Conservation (phyloP, 2,329 filamentous ascomycete species). For the Trichoderma oligosporum region DNA sequence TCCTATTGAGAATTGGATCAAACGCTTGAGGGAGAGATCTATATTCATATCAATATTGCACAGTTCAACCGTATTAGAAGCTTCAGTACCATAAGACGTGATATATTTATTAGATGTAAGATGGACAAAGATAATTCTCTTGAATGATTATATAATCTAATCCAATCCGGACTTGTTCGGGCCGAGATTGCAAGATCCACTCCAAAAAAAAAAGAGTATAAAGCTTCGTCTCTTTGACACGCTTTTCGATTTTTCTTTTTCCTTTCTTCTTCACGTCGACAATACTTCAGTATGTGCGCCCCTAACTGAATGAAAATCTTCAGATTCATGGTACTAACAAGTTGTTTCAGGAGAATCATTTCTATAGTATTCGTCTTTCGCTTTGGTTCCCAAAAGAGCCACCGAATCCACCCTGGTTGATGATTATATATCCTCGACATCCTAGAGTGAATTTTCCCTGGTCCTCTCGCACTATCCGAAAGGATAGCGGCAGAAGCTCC, state of each 20-base stretch:
- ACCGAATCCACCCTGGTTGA: slow-evolving; percentile 95
- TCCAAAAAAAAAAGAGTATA: background rate
- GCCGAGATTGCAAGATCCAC: background rate
- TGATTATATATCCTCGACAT: slow-evolving; percentile 81
- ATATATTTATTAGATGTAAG: too few species aligned
- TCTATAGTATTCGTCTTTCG: slow-evolving; percentile 94
- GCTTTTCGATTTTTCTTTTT: slow-evolving; percentile 38
- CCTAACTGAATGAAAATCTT: slow-evolving; percentile 25
- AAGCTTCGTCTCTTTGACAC: slow-evolving; percentile 34
- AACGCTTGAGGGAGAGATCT: too few species aligned
- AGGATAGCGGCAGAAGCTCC: slow-evolving; percentile 69
- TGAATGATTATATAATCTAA: too few species aligned
- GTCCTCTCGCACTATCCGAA: slow-evolving; percentile 58
- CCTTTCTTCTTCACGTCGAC: slow-evolving; percentile 57
- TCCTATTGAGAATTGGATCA: too few species aligned
- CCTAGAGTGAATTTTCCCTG: slow-evolving; percentile 77
- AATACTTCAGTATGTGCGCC: slow-evolving; percentile 54
- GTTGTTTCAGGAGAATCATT: slow-evolving; percentile 76
- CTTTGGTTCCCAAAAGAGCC: slow-evolving; percentile 90
- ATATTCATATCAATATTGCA: too few species aligned
- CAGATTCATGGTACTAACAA: slow-evolving; percentile 23
- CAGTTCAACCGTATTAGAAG: too few species aligned
- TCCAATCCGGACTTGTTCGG: background rate
- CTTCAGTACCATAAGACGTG: too few species aligned
- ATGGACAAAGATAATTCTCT: too few species aligned